Conservation (phyloP, 192 early-diverging fungal species). For the Podila minutissima region DNA sequence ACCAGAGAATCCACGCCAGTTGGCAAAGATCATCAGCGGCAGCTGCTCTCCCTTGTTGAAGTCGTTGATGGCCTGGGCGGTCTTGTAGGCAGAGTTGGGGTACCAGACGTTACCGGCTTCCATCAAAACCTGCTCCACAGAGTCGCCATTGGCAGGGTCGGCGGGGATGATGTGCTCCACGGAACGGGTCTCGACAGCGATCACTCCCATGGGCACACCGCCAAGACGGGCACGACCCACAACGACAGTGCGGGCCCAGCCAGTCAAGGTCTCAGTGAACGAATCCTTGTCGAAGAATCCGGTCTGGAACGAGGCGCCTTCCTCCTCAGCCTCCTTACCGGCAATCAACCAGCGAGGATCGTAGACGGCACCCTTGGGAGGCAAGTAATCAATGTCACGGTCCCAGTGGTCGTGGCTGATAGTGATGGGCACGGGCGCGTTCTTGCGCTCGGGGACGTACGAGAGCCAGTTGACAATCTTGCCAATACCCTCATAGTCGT, state of each 20-base stretch:
- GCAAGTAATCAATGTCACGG: slow-evolving; percentile 83
- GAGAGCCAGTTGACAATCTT: slow-evolving; percentile 96
- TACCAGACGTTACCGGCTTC: slow-evolving; percentile 99
- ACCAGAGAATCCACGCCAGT: slow-evolving; percentile 99
- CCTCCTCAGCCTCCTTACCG: slow-evolving; percentile 75
- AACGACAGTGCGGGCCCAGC: slow-evolving; percentile 97
- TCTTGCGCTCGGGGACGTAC: slow-evolving; percentile 83
- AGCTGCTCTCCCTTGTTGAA: slow-evolving; percentile 99
- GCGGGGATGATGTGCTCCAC: slow-evolving; percentile 93
- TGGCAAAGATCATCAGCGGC: slow-evolving; percentile 98
- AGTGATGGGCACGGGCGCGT: slow-evolving; percentile 73
- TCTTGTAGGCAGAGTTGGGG: slow-evolving; percentile 99
- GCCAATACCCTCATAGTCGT: slow-evolving; percentile 92
- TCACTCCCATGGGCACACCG: slow-evolving; percentile 96
- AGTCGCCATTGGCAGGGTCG: slow-evolving; percentile 93
- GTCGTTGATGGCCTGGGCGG: slow-evolving; percentile 98
- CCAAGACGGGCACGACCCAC: slow-evolving; percentile 95
- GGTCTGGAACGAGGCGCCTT: slow-evolving; percentile 68
- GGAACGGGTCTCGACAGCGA: slow-evolving; percentile 95
- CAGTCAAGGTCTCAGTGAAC: slow-evolving; percentile 94
- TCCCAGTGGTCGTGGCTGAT: slow-evolving; percentile 79
- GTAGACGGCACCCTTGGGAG: slow-evolving; percentile 81
- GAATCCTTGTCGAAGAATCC: slow-evolving; percentile 99
- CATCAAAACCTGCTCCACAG: slow-evolving; percentile 86
- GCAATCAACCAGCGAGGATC: slow-evolving; percentile 93